Base-by-base conservation (phyloP, 2,329 filamentous ascomycete species). In the Colletotrichum acutatum region DNA sequence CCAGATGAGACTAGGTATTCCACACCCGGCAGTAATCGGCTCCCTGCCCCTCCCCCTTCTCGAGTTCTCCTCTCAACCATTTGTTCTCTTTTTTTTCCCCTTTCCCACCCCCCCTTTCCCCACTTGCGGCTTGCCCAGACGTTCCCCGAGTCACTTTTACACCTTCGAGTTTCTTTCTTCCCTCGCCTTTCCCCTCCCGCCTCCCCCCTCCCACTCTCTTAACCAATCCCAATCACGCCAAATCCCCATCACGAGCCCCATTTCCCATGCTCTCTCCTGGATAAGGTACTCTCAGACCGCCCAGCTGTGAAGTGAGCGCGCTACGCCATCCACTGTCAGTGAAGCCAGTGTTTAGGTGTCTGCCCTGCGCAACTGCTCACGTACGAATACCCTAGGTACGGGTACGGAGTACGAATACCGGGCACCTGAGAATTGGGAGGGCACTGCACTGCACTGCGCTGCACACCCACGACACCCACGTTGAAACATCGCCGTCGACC, bases 171-270 rank as follows among this genome's bases (percentile, higher is more conserved):
- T 37, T 42, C 58, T 60, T 26, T 46, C 58, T 30, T 26, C 30
- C 52, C 5, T 16, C 42, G 57, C 57, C 28, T 16, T 22, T 54
- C 6, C 22, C 63, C 22, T 52, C 30, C 32, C 28, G 16, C 16
- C 14, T 28, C n/a, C 49, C 22, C 34, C 28, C 59, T 19, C 37
- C 24, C 59, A 26, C 22, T 34, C 42, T 49, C 19, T 7, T 19
- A 53, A 12, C 32, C 34, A 66, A 34, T 26, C 62, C 62, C 16
- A 30, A 9, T 28, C 56, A 9, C 42, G 24, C 42, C 37, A 67
- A 67, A 53, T 53, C 46, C 24, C 58, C 66, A 68, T 68, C 66
- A 46, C 28, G 22, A 62, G 57, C 58, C 58, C 24, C 46, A 54
- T 63, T 56, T 68, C 58, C 66, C 66, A 68, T 56, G 7, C 19